Conservation (phyloP, 140 eudicot species). For the Erigeron philadelphicus region DNA sequence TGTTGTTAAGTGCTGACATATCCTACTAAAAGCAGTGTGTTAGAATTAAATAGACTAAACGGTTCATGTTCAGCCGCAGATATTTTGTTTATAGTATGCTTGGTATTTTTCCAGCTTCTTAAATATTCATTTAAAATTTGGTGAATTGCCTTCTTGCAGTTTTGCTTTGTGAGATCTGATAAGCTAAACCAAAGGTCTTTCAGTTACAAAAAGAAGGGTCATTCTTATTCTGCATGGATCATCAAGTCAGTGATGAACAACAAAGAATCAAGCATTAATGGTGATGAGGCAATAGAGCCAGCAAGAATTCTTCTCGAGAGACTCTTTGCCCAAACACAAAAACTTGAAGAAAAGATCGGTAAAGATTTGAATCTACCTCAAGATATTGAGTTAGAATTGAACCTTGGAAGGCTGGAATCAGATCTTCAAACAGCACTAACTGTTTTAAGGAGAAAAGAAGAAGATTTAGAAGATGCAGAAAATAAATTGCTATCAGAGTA, state of each 20-base stretch:
- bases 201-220: conserved; percentile 24
- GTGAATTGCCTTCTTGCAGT: conserved; percentile 40
- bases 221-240: conserved; percentile 32
- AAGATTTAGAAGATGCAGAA: conserved; percentile 69
- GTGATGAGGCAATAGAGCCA: conserved; percentile 58
- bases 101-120: not conserved
- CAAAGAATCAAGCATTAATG: conserved; percentile 45
- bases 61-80: not conserved
- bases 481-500: conserved; percentile 43
- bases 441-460: conserved; percentile 65
- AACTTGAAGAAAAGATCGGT: conserved; percentile 65
- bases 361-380: conserved; percentile 44
- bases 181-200: conserved; percentile 35
- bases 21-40: too few relatives aligned
- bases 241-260: conserved; percentile 53
- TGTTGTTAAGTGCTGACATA: too few relatives aligned
- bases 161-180: conserved; percentile 32
- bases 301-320: conserved; percentile 73
- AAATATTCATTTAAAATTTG: conserved; percentile 7
- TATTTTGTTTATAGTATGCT: not conserved
- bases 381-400: conserved; percentile 40
- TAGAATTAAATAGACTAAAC: not conserved
- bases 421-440: conserved; percentile 69
- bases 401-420: conserved; percentile 59
- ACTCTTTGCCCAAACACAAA: conserved; percentile 64